Evolutionary conservation across 768 basidiomycete genomes (phyloP), one percentile per base, ranked within the genome.

Genomic region (Tylopilus intermedius): DNA sequence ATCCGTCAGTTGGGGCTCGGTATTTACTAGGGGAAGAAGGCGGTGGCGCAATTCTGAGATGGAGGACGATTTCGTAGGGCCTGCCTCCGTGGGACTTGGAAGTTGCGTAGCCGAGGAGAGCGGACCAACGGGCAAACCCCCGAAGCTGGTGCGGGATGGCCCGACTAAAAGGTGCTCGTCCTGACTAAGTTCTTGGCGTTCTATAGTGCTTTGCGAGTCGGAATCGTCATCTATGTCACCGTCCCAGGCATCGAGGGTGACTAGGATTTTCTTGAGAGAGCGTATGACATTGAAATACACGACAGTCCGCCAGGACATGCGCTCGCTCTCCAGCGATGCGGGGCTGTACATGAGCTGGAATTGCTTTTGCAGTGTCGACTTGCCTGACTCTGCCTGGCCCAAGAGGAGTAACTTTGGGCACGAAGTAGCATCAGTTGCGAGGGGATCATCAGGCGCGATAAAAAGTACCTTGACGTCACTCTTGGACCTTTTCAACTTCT

Each of bases 271-370:
- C 60, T 84, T 81, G 62, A 88, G 71, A 35, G 85, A 83, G 62
- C 77, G 80, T 47, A 88, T 78, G 59, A 88, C 78, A 68, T 88
- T 88, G 71, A 87, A 86, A 65, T 84, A 88, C 47, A 88, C 80
- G 59, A 88, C 74, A 11, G 81, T 83, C 51, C 82, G 78, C 86
- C 86, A 88, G 43, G 84, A 85, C 46, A 76, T 68, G 18, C 86
- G 82, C 61, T 88, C 86, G 54, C 76, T 75, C 53, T 88, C 84
- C 39, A 88, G 71, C 39, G 83, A 81, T 55, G 76, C 78, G 8
- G 86, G 88, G 53, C 79, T 82, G 68, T 89, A 89, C 81, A 89
- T 86, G 59, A 90, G 79, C 66, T 88, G 86, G 59, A 86, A 88
- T 62, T 86, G 86, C 64, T 87, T 87, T 68, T 86, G 84, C 44